Percentiles rank a stretch among this genome's conserved stretches.
These are phyloP conservation scores for Ascochyta rabiei DNA, from an alignment of 2,329 filamentous ascomycete genomes.

Conservation along the genomic window DNA sequence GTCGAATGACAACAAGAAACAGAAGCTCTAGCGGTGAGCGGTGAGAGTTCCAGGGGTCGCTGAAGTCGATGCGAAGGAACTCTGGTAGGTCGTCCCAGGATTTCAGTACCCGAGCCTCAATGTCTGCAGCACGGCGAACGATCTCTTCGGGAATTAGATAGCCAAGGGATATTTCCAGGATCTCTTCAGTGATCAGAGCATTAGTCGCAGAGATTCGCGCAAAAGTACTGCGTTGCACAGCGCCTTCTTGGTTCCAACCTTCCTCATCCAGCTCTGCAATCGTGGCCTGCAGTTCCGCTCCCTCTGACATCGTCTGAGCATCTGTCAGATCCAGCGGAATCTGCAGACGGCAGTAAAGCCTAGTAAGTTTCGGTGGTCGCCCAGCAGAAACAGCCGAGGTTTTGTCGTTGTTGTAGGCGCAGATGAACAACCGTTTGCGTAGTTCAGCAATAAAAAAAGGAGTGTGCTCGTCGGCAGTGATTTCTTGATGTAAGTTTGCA, in stretches of 20 bases:
- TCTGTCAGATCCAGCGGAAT: conserved; percentile 62
- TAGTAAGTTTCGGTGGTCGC: conserved; percentile 59
- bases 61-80: conserved; percentile 33
- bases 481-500: conserved; percentile 48
- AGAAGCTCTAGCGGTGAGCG: conserved; percentile 50
- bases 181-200: conserved; percentile 61
- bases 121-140: conserved; percentile 44
- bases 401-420: conserved; percentile 54
- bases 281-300: conserved; percentile 48
- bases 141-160: conserved; percentile 43
- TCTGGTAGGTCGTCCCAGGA: conserved; percentile 34
- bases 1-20: conserved; percentile 52
- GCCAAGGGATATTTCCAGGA: conserved; percentile 63
- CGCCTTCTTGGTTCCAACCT: conserved; percentile 60
- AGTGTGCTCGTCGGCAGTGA: conserved; percentile 38
- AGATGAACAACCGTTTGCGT: conserved; percentile 42
- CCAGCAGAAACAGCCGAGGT: conserved; percentile 60
- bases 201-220: conserved; percentile 56
- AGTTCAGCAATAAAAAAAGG: conserved; percentile 47
- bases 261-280: conserved; percentile 53
- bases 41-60: conserved; percentile 22
- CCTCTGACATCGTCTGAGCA: conserved; percentile 54
- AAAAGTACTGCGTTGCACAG: conserved; percentile 54
- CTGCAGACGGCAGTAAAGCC: conserved; percentile 61
- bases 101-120: conserved; percentile 28